Evolutionary conservation across 176 grass and related monocot genomes (phyloP).

Genomic region (Zea luxurians): DNA sequence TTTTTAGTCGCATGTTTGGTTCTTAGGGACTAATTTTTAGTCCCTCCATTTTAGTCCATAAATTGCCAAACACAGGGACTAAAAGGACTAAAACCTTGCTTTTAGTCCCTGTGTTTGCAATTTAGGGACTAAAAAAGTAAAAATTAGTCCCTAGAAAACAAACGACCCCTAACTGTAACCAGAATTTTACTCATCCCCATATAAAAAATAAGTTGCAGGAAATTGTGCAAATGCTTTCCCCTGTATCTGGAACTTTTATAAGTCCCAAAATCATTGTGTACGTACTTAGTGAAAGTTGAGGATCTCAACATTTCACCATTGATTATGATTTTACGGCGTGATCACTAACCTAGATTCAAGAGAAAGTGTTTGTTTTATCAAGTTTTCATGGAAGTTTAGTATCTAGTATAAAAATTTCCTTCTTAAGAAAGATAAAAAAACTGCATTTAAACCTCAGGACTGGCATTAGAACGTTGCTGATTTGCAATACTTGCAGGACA

Average conservation of each 20-base stretch:
- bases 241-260: background rate
- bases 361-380: constrained; percentile 1
- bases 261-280: background rate
- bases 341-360: background rate
- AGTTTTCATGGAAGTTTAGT: background rate
- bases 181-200: background rate
- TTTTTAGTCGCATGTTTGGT: too few species aligned
- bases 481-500: background rate
- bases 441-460: background rate
- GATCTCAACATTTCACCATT: background rate
- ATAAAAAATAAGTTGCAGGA: background rate
- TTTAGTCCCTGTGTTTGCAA: too few species aligned
- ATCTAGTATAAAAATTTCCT: background rate
- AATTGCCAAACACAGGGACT: too few species aligned
- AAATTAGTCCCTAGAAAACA: too few species aligned
- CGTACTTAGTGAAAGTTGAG: constrained; percentile 22
- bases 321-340: constrained; percentile 10
- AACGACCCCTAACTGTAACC: background rate
- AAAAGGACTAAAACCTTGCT: too few species aligned
- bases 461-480: background rate
- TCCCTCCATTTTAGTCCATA: too few species aligned
- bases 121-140: too few species aligned
- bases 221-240: constrained; percentile 15
- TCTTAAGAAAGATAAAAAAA: constrained; percentile 7
- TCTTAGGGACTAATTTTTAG: too few species aligned